These are phyloP conservation scores for Aspergillus piperis DNA, from an alignment of 2,329 filamentous ascomycete genomes.

Conservation along the genomic window DNA sequence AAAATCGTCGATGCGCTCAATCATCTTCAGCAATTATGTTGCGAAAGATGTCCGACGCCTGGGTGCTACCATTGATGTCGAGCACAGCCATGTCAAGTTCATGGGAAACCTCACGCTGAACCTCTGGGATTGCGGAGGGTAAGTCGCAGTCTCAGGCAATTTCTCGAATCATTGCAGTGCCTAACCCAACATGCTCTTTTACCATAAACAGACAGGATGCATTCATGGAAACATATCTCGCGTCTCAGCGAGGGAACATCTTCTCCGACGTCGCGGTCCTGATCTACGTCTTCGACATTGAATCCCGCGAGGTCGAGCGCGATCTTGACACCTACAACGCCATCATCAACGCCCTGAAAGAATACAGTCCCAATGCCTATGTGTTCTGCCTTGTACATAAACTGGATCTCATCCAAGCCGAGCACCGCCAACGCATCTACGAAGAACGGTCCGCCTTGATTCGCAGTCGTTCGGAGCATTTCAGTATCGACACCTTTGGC, in stretches of 20 bases:
- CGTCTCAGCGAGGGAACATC: slow-evolving; percentile 91
- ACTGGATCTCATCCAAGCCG: slow-evolving; percentile 89
- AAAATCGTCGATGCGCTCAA: slow-evolving; percentile 97
- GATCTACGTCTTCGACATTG: slow-evolving; percentile 99
- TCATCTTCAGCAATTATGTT: slow-evolving; percentile 99
- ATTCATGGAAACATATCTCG: slow-evolving; percentile 98
- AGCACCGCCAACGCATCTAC: slow-evolving; percentile 78
- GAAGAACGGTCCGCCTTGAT: slow-evolving; percentile 79
- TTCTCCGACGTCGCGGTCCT: slow-evolving; percentile 95
- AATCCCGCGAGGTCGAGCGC: slow-evolving; percentile 89
- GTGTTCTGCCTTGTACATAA: slow-evolving; percentile 98
- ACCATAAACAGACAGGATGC: slow-evolving; percentile 75
- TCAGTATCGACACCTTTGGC: slow-evolving; percentile 83
- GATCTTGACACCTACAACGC: slow-evolving; percentile 90
- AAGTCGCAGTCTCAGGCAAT: slow-evolving; percentile 31
- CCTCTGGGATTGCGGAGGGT: slow-evolving; percentile 97
- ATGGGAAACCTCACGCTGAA: slow-evolving; percentile 96
- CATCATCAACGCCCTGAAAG: slow-evolving; percentile 83
- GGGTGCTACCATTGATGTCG: slow-evolving; percentile 96
- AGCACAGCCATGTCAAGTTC: slow-evolving; percentile 98
- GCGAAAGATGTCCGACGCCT: slow-evolving; percentile 90
- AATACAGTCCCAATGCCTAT: slow-evolving; percentile 78
- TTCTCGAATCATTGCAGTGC: not conserved
- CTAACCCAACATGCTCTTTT: not conserved
- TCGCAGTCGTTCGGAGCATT: slow-evolving; percentile 68